Percentiles rank a stretch among this genome's conserved stretches.
Evolutionary conservation across 106 monocot genomes (phyloP).

Genomic region (Amphibolis antarctica): DNA sequence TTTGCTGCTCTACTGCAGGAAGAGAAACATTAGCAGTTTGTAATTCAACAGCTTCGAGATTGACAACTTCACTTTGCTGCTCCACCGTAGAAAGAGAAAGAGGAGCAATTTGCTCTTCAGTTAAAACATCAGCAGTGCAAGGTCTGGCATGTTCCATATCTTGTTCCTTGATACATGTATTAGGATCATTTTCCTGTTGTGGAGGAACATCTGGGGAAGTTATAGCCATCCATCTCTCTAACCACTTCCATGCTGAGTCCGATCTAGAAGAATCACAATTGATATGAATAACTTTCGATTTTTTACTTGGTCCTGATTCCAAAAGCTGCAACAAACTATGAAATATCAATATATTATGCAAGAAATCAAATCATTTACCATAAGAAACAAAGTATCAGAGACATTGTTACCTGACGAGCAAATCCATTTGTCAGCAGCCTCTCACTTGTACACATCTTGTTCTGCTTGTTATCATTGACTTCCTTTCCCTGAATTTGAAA

Average conservation of each 20-base stretch:
- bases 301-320: conserved; percentile 44
- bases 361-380: background rate
- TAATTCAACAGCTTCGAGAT: background rate
- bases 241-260: conserved; percentile 76
- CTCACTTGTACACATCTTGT: conserved; percentile 24
- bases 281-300: conserved; percentile 39
- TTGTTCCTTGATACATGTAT: background rate
- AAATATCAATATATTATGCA: background rate
- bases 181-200: conserved; percentile 4
- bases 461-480: conserved; percentile 17
- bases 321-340: conserved; percentile 32
- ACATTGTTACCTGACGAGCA: conserved; percentile 36
- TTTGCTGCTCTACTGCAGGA: background rate
- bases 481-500: conserved; percentile 12
- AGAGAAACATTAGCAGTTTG: background rate
- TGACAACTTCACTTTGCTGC: background rate
- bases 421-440: conserved; percentile 55
- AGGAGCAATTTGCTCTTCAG: background rate
- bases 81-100: background rate
- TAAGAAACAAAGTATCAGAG: background rate
- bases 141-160: background rate
- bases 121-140: conserved; percentile 2
- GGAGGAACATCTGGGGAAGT: conserved; percentile 23
- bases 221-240: conserved; percentile 81
- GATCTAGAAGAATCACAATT: conserved; percentile 53